A percentile compares a stretch with the other conserved stretches of the same genome.
Conservation (phyloP, 768 basidiomycete species). For the Mycena alexandri region DNA sequence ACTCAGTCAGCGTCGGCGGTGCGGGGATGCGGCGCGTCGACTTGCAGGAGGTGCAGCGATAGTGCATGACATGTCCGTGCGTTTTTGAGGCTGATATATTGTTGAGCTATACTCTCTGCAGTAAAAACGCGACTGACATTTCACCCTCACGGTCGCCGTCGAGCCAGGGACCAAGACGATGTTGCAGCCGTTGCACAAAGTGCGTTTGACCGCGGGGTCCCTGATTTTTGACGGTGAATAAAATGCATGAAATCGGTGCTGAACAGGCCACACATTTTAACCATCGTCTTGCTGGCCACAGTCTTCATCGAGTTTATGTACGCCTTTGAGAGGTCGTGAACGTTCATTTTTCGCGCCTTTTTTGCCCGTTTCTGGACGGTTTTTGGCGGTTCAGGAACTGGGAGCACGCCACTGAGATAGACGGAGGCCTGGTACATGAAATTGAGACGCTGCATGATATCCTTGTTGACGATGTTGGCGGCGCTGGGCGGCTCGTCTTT, state of each 20-base stretch:
- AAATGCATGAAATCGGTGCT: neutral
- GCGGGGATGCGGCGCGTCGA: constrained; percentile 75
- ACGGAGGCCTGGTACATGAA: constrained; percentile 88
- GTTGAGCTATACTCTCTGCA: neutral
- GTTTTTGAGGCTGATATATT: constrained; percentile 46
- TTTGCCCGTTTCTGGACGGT: constrained; percentile 40
- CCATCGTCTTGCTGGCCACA: constrained; percentile 82
- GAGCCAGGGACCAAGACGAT: constrained; percentile 75
- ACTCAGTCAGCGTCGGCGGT: constrained; percentile 55
- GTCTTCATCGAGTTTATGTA: constrained; percentile 76
- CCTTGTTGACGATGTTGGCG: constrained; percentile 72
- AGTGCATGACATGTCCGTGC: constrained; percentile 69
- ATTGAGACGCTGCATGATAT: constrained; percentile 86
- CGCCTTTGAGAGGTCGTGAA: constrained; percentile 69
- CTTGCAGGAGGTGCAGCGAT: constrained; percentile 72
- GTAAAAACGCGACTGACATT: constrained; percentile 59
- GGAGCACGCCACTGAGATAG: constrained; percentile 62
- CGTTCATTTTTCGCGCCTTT: constrained; percentile 44
- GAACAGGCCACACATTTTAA: constrained; percentile 69
- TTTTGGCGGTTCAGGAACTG: constrained; percentile 24
- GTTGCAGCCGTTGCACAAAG: constrained; percentile 79
- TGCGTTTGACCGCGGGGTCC: constrained; percentile 87
- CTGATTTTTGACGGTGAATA: constrained; percentile 50
- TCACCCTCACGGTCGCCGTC: constrained; percentile 73
- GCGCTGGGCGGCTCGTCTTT: constrained; percentile 62